A percentile compares a stretch with the other conserved stretches of the same genome.
These are phyloP conservation scores for Aspergillus ochraceus DNA, from an alignment of 2,329 filamentous ascomycete species.

Conservation along the genomic window DNA sequence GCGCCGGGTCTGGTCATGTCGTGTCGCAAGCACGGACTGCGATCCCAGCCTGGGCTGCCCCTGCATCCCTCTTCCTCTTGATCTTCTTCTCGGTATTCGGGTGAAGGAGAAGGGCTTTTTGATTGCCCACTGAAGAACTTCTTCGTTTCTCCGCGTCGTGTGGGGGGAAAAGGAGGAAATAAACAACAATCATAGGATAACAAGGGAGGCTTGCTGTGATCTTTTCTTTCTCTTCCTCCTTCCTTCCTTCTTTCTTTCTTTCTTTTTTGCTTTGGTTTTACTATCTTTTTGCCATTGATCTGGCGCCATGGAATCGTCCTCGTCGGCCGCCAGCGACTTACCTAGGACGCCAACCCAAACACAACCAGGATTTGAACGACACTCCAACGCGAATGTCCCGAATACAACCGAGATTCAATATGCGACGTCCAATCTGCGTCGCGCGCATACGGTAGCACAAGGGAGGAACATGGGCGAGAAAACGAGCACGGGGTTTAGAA, in stretches of 20 bases:
- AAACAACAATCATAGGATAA: not conserved
- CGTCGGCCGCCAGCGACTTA: constrained; percentile 2
- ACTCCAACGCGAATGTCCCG: constrained; percentile 15
- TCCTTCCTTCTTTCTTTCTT: too few relatives aligned
- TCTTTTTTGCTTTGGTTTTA: too few relatives aligned
- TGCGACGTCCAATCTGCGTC: constrained; percentile 31
- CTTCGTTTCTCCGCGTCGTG: not conserved
- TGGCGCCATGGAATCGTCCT: constrained; percentile 12
- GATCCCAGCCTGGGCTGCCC: constrained; percentile 27
- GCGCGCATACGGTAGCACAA: constrained; percentile 41
- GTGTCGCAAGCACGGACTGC: constrained; percentile 27
- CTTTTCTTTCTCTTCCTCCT: not conserved
- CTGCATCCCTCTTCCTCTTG: constrained; percentile 18
- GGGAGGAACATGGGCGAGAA: constrained; percentile 29
- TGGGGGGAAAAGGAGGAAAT: not conserved
- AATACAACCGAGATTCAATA: constrained; percentile 18
- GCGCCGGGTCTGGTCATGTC: constrained; percentile 28
- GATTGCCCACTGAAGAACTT: not conserved
- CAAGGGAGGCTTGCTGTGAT: constrained; percentile 2
- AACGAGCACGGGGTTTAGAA: constrained; percentile 30
- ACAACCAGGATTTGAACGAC: constrained; percentile 11
- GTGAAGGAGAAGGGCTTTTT: constrained; percentile 5
- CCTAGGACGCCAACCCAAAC: constrained; percentile 14
- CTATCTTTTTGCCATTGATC: not conserved
- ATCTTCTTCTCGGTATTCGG: constrained; percentile 1